Conservation (phyloP, 228 moss, liverwort and hornwort genomes). For the Sphagnum fallax region DNA sequence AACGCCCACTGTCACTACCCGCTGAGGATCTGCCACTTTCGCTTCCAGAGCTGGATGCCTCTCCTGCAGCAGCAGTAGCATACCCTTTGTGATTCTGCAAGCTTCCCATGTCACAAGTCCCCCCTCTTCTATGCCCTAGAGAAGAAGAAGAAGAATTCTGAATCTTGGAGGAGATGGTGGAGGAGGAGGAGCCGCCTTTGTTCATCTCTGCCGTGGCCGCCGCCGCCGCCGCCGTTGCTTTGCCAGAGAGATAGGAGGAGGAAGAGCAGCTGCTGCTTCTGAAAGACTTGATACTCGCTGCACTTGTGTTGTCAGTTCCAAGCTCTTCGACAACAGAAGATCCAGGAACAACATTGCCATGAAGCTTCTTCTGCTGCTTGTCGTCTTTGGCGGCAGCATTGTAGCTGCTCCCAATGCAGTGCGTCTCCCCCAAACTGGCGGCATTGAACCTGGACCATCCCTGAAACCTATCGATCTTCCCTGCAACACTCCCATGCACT, state of each 20-base stretch:
- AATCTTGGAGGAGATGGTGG: too few relatives aligned
- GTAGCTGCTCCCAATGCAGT: conserved; percentile 25
- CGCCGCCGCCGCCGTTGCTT: too few relatives aligned
- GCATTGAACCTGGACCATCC: conserved; percentile 65
- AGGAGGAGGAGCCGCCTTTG: too few relatives aligned
- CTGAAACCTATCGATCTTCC: conserved; percentile 70
- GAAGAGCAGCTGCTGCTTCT: too few relatives aligned
- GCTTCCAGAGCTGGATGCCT: too few relatives aligned
- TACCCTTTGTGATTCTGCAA: conserved; percentile 25
- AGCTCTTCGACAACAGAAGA: too few relatives aligned
- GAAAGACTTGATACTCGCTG: too few relatives aligned
- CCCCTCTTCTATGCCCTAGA: conserved; percentile 20
- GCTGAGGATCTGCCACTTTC: not conserved
- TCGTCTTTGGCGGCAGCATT: conserved; percentile 10
- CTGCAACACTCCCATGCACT: conserved; percentile 23
- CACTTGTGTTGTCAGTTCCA: too few relatives aligned
- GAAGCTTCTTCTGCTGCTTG: conserved; percentile 1
- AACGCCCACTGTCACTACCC: conserved; percentile 29
- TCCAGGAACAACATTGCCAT: too few relatives aligned
- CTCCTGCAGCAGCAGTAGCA: conserved; percentile 3
- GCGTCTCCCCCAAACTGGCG: conserved; percentile 31
- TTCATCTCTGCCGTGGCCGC: too few relatives aligned
- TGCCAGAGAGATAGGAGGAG: too few relatives aligned
- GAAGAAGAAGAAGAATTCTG: too few relatives aligned
- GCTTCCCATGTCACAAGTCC: conserved; percentile 37